Base-by-base conservation (phyloP, 441 rosid genomes). In the Brassica balearica region DNA sequence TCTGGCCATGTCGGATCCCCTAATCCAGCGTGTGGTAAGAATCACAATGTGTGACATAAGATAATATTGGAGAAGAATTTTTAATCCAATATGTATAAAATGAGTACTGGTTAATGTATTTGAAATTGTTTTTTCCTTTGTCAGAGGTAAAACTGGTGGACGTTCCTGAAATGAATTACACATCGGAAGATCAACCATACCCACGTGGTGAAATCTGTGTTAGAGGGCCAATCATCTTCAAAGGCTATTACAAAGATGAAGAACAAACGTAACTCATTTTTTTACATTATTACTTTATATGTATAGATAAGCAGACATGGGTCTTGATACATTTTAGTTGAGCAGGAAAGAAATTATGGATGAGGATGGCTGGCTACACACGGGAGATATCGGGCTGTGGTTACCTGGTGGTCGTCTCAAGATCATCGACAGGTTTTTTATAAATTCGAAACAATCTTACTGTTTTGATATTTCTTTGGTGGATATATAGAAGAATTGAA, bases 311-410 rank as follows among this genome's bases (percentile, higher is more conserved):
- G 69, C 22, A 69, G 63, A 38, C 68, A 43, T 59, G 51, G 29
- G 55, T 80, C 67, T 38, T 58, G 59, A 46, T 76, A 48, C 73
- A 2, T 38, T 78, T 66, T 75, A 79, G 19, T 56, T 80, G 68
- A 69, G 80, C 89, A 95, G 99, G 89, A 90, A 88, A 88, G 95
- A 93, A 80, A 91, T 87, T 15, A 63, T 93, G 62, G 97, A 93
- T 84, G 92, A 64, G 71, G 94, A 91, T 68, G 91, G 91, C 64
- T 93, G 99, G 99, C 86, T 95, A 74, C 99, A 93, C 78, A 85
- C 97, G 0, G 99, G 99, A 77, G 99, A 93, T 73, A 90, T 95
- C 27, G 99, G 98, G 67, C 78, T 84, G 80, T 95, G 98, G 99
- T 74, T 90, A 70, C 92, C 93, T 10, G 96, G 94, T 58, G 99